phyloP scores from a whole-genome alignment of 352 stramenopile species.

The Globisporangium recalcitrans region DNA sequence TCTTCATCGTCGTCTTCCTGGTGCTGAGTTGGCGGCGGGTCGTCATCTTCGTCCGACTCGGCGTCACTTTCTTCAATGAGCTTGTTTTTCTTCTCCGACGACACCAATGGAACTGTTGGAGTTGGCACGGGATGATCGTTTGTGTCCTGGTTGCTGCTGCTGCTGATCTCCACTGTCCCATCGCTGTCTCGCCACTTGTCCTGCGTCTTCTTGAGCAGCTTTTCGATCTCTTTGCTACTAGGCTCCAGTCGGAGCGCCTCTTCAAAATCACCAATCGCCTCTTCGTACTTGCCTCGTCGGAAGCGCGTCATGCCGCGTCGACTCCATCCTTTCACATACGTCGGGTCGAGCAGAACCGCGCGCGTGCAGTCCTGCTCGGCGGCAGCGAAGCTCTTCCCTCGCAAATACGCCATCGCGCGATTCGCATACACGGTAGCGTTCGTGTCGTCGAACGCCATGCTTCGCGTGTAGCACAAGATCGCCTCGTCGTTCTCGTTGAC shows the following conservation, averaged over 20 bases:
- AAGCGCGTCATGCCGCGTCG: constrained; percentile 87
- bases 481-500: constrained; percentile 82
- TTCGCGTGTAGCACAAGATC: constrained; percentile 86
- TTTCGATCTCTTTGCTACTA: constrained; percentile 62
- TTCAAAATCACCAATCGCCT: constrained; percentile 82
- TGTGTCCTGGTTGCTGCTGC: constrained; percentile 21
- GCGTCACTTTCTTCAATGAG: constrained; percentile 37
- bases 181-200: constrained; percentile 70
- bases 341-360: constrained; percentile 71
- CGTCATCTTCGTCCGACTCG: constrained; percentile 14
- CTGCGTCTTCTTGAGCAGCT: constrained; percentile 70
- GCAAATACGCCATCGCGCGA: constrained; percentile 75
- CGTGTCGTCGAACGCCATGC: constrained; percentile 73
- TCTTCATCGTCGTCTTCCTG: constrained; percentile 9
- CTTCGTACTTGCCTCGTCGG: constrained; percentile 77
- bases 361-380: constrained; percentile 84
- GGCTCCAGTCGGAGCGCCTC: constrained; percentile 60
- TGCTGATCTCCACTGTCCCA: constrained; percentile 22
- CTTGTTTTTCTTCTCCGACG: constrained; percentile 1
- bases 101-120: not conserved
- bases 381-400: constrained; percentile 75
- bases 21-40: not conserved
- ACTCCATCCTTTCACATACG: constrained; percentile 84
- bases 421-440: constrained; percentile 86
- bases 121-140: constrained; percentile 6